phyloP scores from a whole-genome alignment of 352 stramenopile genomes.

The Globisporangium canariense region DNA sequence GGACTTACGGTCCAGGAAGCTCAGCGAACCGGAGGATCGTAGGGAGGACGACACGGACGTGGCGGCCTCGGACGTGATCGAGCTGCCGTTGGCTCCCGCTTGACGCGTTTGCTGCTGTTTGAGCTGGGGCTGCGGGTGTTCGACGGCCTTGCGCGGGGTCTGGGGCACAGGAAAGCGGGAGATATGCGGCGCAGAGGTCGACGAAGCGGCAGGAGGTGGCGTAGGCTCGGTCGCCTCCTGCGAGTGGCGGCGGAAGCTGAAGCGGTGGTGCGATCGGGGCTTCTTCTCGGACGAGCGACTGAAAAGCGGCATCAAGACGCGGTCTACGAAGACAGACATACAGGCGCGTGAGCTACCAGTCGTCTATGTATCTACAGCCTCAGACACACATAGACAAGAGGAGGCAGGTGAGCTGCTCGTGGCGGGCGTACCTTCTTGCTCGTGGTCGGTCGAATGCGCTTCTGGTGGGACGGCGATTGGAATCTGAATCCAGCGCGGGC shows the following conservation, averaged over 20 bases:
- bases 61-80: slow-evolving; percentile 24
- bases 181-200: background rate
- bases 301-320: slow-evolving; percentile 58
- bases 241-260: slow-evolving; percentile 70
- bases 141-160: background rate
- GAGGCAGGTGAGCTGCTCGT: background rate
- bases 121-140: slow-evolving; percentile 2
- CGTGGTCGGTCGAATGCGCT: slow-evolving; percentile 1
- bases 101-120: slow-evolving; percentile 5
- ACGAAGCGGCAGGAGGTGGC: background rate
- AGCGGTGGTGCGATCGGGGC: slow-evolving; percentile 46
- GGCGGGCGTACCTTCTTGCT: background rate
- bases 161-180: slow-evolving; percentile 2
- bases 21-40: slow-evolving; percentile 47
- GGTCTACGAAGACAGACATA: background rate
- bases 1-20: slow-evolving; percentile 37
- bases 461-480: background rate
- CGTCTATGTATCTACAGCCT: background rate
- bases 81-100: slow-evolving; percentile 15
- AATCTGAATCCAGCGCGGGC: background rate
- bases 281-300: slow-evolving; percentile 46
- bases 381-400: background rate
- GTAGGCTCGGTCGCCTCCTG: slow-evolving; percentile 17
- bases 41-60: slow-evolving; percentile 50
- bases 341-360: background rate